Evolutionary conservation across 2,329 filamentous ascomycete genomes (phyloP), one percentile per base, ranked within the genome.

Genomic region (Penicillium vulpinum): DNA sequence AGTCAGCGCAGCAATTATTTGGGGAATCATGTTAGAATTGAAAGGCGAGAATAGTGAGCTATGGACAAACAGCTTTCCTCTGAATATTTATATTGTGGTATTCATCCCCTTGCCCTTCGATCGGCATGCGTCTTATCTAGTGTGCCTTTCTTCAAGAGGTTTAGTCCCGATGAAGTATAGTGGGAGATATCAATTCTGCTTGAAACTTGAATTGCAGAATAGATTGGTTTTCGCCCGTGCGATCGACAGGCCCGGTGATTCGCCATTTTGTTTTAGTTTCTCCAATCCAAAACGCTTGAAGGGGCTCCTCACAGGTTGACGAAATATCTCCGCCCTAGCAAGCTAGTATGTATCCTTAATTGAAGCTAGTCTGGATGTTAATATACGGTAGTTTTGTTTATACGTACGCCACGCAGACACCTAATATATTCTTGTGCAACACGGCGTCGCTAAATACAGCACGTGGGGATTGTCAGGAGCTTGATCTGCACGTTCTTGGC

Each of bases 21-120:
- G 41, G 40, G 48, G 48, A 38, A 61, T 51, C 60, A 62, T 62
- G 8, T 13, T 45, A n/a, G 41, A 5, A 15, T 31, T 35, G 22
- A 10, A 35, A n/a, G n/a, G 11, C 6, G 11, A 16, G 10, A 15
- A n/a, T 6, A 31, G 4, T 35, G 15, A 43, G 15, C 16, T 13
- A 18, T 22, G 10, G 4, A 11, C 1, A 41, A 26, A 33, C 11
- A 9, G 26, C 21, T 33, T 40, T 10, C 21, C 26, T 16, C 10
- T 10, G 16, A 5, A 21, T 54, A 54, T 41, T 51, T 54, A 54
- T 46, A 46, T 24, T 35, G 28, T 11, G 7, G 26, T 39, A 24
- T 15, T 26, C 24, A 45, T 52, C 18, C 21, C n/a, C 8, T 28
- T 52, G 15, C 21, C n/a, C 8, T 28, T 39, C 5, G 51, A 53